A percentile compares a stretch with the other conserved stretches of the same genome.
phyloP scores from a whole-genome alignment of 148 eudicot species.

The Mesembryanthemum crystallinum region DNA sequence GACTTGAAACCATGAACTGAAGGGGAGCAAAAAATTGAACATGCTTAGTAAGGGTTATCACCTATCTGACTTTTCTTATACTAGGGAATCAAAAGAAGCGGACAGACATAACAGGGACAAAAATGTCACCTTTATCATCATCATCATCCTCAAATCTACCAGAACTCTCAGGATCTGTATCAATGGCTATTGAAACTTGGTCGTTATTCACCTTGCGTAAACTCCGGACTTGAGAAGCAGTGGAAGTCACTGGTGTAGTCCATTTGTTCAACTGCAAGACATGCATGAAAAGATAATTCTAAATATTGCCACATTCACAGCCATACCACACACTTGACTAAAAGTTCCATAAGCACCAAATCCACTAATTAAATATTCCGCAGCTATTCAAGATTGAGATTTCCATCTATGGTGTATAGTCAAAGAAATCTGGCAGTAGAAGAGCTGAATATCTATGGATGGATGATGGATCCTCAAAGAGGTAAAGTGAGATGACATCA shows the following conservation, averaged over 20 bases:
- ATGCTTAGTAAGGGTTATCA: constrained; percentile 11
- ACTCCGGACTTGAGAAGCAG: constrained; percentile 84
- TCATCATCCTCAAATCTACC: constrained; percentile 73
- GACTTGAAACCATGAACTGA: constrained; percentile 99
- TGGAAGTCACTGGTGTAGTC: constrained; percentile 56
- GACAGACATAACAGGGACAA: constrained; percentile 7
- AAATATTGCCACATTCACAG: not conserved
- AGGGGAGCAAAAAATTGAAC: constrained; percentile 17
- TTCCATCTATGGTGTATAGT: too few species aligned
- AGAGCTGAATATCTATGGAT: too few species aligned
- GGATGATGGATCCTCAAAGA: too few species aligned
- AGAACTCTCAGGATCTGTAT: constrained; percentile 50
- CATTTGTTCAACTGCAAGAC: constrained; percentile 73
- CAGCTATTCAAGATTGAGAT: not conserved
- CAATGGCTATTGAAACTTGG: constrained; percentile 85
- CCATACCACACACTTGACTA: not conserved
- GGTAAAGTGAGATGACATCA: too few species aligned
- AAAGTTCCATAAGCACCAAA: too few species aligned
- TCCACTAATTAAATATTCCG: not conserved
- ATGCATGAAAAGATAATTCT: constrained; percentile 9
- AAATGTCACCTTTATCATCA: constrained; percentile 80
- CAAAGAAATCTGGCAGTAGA: too few species aligned
- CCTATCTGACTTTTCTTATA: not conserved
- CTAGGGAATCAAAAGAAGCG: not conserved
- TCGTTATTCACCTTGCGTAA: constrained; percentile 85